Conservation (phyloP, 306 rosid species). For the Medicago ruthenica region DNA sequence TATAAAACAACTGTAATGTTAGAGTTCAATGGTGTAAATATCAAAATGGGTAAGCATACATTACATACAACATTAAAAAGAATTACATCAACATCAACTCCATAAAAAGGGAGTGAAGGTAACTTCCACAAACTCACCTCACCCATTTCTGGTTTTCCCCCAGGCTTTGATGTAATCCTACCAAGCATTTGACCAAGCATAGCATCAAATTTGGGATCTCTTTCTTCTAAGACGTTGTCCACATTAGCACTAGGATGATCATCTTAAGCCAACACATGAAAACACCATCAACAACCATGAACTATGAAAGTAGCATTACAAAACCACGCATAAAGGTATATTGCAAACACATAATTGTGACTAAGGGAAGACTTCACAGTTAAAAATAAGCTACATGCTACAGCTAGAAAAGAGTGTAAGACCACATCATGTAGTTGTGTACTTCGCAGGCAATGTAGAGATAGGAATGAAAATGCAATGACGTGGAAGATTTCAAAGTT, state of each 20-base stretch:
- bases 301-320: conserved; percentile 20
- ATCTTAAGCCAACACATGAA: conserved; percentile 56
- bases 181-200: conserved; percentile 96
- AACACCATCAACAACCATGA: conserved; percentile 39
- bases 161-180: conserved; percentile 79
- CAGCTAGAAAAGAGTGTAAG: background rate
- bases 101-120: conserved; percentile 1
- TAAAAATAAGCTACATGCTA: conserved; percentile 12
- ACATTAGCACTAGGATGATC: conserved; percentile 47
- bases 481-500: background rate
- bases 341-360: conserved; percentile 23
- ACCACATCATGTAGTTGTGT: conserved; percentile 7
- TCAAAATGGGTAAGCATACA: background rate
- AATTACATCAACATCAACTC: conserved; percentile 18
- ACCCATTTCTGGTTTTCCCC: conserved; percentile 90
- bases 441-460: background rate
- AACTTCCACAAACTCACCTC: conserved; percentile 68
- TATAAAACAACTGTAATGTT: background rate
- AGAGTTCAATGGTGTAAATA: conserved; percentile 16
- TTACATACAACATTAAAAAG: conserved; percentile 7
- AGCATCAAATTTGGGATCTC: conserved; percentile 77
- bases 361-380: background rate
- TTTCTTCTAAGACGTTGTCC: conserved; percentile 74
- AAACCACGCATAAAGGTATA: conserved; percentile 29
- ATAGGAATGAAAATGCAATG: background rate